Base-by-base conservation (phyloP, 257 asterid genomes). In the Scutellaria galericulata region DNA sequence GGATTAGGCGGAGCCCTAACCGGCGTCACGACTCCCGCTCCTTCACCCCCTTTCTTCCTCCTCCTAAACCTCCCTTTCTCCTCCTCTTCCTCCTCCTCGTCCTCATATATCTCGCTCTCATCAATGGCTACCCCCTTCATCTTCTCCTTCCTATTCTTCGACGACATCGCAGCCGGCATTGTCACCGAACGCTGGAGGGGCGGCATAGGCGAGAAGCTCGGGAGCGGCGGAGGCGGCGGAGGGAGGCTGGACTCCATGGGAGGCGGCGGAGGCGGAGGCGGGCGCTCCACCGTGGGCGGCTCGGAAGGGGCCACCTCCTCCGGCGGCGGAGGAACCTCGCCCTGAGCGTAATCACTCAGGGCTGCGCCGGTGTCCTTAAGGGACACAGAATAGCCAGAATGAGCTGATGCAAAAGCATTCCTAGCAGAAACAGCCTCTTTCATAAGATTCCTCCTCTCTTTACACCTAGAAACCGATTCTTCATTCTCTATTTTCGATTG, bases 331-430 rank as follows among this genome's bases (percentile, higher is more conserved):
- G 90, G 93, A 8, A 83, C 96, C 72, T 94, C 97, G 0, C 97
- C 99, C 54, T 86, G 84, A 12, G 96, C 97, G 46, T 85, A 94
- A 76, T 94, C 97, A 41, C 96, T 90, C 81, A 94, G 75, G 13
- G 99, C 97, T 9, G 99, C 99, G 24, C 99, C 99, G 0, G 96
- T 89, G 79, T 91, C 92, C 51, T 94, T 94, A 18, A 94, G 92
- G 41, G 93, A 82, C 31, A 89, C 73, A 7, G 96, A 75, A 70
- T 91, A 94, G 22, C 93, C 96, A 15, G 99, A 88, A 81, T 94
- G 97, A 0, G 93, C 97, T 4, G 99, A 87, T 9, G 99, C 99
- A 74, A 94, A 94, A n/a, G 91, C 90, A 67, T 91, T 94, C 72
- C 99, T 82, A 31, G 89, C 87, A 10, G 79, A 66, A 37, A 89